Evolutionary conservation across 2,329 filamentous ascomycete species (phyloP), one percentile per base, ranked within the genome.

Genomic region (Xylaria sp.): DNA sequence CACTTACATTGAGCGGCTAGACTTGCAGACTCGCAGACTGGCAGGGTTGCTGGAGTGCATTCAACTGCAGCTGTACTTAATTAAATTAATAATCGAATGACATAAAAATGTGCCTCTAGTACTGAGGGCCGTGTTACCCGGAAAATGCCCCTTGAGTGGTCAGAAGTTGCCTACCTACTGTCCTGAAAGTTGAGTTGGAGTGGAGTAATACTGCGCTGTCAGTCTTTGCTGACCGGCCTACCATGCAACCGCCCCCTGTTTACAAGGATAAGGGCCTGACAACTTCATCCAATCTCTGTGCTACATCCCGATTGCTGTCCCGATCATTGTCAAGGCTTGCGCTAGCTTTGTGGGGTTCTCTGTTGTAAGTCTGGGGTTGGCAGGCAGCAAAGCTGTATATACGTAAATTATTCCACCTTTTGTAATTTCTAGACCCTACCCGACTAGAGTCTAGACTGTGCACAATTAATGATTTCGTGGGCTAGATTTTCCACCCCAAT

Each of bases 41-140:
- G 46, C 61, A 63, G 4, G 48, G 44, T 34, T 39, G 34, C 41
- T 58, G 52, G 44, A 23, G 54, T 60, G 52, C 54, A 34, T 66
- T 48, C 20, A 51, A 37, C 50, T 70, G 66, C 69, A 66, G 31
- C 55, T 66, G 63, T 61, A 62, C 63, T 68, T 66, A 56, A 25
- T 25, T 25, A 25, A 56, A 25, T 25, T 25, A 25, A 25, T 54
- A 51, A 64, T 70, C 69, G 57, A 59, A 65, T 23, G 69, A 69
- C 56, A 56, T 41, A 55, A 31, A 39, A 48, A 41, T 23, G 13
- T 50, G 18, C 31, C 28, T 57, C 51, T 55, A 41, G 25, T 44
- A 65, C 23, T 59, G 48, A 58, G 25, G 28, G 57, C 46, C 44
- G 54, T 44, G 20, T 50, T 28, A 39, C 18, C 28, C 34, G 28